These are phyloP conservation scores for Gillenia trifoliata DNA, from an alignment of 306 rosid species.

Conservation along the genomic window DNA sequence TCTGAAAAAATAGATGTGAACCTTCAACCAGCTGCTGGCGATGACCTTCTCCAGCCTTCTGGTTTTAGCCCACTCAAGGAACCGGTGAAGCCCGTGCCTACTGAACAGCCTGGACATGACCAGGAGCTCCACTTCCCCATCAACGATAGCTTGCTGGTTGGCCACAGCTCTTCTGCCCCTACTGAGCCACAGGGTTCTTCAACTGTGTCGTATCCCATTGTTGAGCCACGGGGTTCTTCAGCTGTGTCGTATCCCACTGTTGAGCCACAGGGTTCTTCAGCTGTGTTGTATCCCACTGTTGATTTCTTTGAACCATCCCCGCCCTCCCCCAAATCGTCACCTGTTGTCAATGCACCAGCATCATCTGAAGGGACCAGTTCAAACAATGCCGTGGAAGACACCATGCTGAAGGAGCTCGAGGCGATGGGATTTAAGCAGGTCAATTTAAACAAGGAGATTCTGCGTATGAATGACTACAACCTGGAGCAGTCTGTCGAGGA, in stretches of 20 bases:
- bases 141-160: conserved; percentile 45
- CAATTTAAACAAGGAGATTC: conserved; percentile 70
- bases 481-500: conserved; percentile 68
- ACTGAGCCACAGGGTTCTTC: background rate
- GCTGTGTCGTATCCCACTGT: background rate
- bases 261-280: conserved; percentile 21
- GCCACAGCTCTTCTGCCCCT: background rate
- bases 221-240: background rate
- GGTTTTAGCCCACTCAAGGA: conserved; percentile 20
- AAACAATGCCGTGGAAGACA: conserved; percentile 38
- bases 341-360: conserved; percentile 19
- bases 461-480: conserved; percentile 63
- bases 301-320: conserved; percentile 31
- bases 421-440: conserved; percentile 79
- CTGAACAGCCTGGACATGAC: conserved; percentile 26
- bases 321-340: conserved; percentile 1
- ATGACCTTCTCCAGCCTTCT: conserved; percentile 23
- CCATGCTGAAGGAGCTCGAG: conserved; percentile 72
- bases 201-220: background rate
- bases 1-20: conserved; percentile 43
- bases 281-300: conserved; percentile 42
- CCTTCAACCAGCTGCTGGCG: conserved; percentile 32
- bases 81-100: conserved; percentile 28
- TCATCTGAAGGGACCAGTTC: conserved; percentile 29
- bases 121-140: conserved; percentile 28